Base-by-base conservation (phyloP, 192 early-diverging fungal genomes). In the Rhizophagus prolifer region DNA sequence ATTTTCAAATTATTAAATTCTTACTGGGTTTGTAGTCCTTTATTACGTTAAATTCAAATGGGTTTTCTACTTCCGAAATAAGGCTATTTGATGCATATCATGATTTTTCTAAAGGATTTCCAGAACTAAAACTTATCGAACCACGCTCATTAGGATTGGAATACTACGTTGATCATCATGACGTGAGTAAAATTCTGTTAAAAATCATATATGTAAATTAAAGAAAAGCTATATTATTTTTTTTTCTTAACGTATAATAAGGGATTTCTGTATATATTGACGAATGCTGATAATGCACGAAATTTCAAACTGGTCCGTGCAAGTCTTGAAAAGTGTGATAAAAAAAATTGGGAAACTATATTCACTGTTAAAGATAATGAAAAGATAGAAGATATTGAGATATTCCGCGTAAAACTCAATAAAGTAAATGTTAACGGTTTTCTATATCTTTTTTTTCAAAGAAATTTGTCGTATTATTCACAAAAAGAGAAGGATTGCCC, bases 111-210 rank as follows among this genome's bases (percentile, higher is more conserved):
- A 72, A 47, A 2, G 80, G 70, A 19, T 63, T 9, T 0, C 86
- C 89, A 3, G 30, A 70, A 9, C 41, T 89, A 25, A 79, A 58
- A 5, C 81, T 90, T 28, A 84, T 92, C 34, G 85, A 90, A 23
- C 78, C 85, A 46, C 82, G 92, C 38, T 82, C 81, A 31, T 77
- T 79, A 16, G 87, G 86, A 34, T 83, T 92, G 13, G 91, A 94
- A 60, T 92, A 92, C 76, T 94, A 89, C 86, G 89, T 91, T 10
- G 93, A 94, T 78, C 93, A 94, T 74, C 90, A 92, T 69, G 80
- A 87, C 59, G 87, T 88, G 83, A 80, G 81, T 30, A 8, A 21
- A 19, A 65, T 68, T 12, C 61, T 41, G 1, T n/a, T 1, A 0
- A 5, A 46, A 16, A 25, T 28, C 4, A 25, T 58, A 38, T 3